These are phyloP conservation scores for Lactarius pseudohatsudake DNA, from an alignment of 768 basidiomycete genomes.

Conservation along the genomic window DNA sequence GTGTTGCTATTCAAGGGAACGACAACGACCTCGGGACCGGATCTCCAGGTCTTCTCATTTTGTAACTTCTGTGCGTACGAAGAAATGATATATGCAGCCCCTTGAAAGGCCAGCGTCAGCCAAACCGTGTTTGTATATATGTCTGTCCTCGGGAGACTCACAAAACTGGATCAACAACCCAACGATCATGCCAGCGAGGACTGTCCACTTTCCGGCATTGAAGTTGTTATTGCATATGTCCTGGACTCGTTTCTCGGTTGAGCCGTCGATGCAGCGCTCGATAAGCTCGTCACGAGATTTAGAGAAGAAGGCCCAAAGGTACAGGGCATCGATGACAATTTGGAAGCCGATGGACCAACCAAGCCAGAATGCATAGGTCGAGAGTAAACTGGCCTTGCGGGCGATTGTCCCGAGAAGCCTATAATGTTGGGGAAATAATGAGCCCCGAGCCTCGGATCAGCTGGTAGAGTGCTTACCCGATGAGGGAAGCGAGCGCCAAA, in stretches of 20 bases:
- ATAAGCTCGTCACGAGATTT: conserved; percentile 11
- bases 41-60: conserved; percentile 10
- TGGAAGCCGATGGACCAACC: conserved; percentile 13
- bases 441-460: not conserved
- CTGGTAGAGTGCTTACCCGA: conserved; percentile 19
- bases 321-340: conserved; percentile 7
- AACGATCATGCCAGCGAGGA: not conserved
- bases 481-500: conserved; percentile 14
- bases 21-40: not conserved
- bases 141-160: conserved; percentile 3
- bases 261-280: conserved; percentile 24
- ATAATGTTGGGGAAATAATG: not conserved
- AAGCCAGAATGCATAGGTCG: conserved; percentile 20
- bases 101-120: conserved; percentile 5
- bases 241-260: conserved; percentile 1
- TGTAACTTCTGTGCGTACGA: conserved; percentile 16
- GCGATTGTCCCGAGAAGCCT: conserved; percentile 25
- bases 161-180: conserved; percentile 21
- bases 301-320: conserved; percentile 17
- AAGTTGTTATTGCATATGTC: conserved; percentile 15
- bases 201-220: conserved; percentile 8
- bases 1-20: not conserved
- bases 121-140: not conserved
- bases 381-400: conserved; percentile 22
- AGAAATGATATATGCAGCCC: conserved; percentile 25